phyloP scores from a whole-genome alignment of 2,329 filamentous ascomycete species.

The Aspergillus fructus region DNA sequence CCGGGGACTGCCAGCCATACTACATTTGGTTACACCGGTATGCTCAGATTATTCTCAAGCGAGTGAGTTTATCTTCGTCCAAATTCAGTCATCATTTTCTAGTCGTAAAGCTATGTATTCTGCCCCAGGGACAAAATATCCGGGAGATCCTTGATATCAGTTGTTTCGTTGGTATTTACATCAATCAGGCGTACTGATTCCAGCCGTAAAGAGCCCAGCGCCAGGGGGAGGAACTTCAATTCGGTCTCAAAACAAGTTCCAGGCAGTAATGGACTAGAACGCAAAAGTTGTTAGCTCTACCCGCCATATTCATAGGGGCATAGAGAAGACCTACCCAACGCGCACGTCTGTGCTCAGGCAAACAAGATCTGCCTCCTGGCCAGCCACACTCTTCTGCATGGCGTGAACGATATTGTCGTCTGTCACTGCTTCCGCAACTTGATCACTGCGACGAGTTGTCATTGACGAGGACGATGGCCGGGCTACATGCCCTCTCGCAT shows the following conservation, averaged over 20 bases:
- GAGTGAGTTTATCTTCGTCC: background rate
- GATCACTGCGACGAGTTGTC: slow-evolving; percentile 31
- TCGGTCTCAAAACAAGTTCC: slow-evolving; percentile 58
- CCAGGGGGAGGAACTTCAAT: slow-evolving; percentile 54
- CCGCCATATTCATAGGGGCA: background rate
- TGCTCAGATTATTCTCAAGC: background rate
- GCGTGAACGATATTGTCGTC: slow-evolving; percentile 58
- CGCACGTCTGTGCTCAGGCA: slow-evolving; percentile 59
- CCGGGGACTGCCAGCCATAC: background rate
- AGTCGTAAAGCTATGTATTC: slow-evolving; percentile 6
- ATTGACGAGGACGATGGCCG: slow-evolving; percentile 48
- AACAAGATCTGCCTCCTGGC: slow-evolving; percentile 53
- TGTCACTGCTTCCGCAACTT: slow-evolving; percentile 53
- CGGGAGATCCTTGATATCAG: slow-evolving; percentile 57
- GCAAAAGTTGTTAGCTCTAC: slow-evolving; percentile 4
- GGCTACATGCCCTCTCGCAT: slow-evolving; percentile 42
- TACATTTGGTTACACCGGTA: background rate
- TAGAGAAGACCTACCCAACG: slow-evolving; percentile 50
- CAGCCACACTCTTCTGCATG: slow-evolving; percentile 51
- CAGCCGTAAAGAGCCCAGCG: slow-evolving; percentile 51
- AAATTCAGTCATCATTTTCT: background rate
- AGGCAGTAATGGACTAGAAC: slow-evolving; percentile 50
- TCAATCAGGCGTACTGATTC: slow-evolving; percentile 57
- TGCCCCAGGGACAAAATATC: slow-evolving; percentile 49
- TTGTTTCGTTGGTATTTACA: slow-evolving; percentile 54